These are phyloP conservation scores for Hibiscus mutabilis DNA, from an alignment of 345 rosid genomes.

Conservation along the genomic window DNA sequence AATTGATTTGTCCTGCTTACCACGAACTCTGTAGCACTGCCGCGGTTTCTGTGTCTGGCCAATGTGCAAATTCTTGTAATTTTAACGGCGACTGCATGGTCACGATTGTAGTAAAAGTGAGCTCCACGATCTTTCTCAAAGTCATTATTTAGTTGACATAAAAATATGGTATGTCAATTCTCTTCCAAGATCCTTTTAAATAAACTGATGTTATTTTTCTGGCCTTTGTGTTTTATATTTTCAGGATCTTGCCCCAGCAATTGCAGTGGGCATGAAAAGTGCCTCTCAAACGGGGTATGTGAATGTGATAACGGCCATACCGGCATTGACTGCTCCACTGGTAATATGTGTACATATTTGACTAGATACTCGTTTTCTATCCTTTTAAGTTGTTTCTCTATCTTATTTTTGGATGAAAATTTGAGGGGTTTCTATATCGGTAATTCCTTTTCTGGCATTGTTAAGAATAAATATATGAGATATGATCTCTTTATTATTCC, in stretches of 20 bases:
- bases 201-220: background rate
- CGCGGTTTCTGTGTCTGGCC: constrained; percentile 53
- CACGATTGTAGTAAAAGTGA: constrained; percentile 84
- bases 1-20: constrained; percentile 81
- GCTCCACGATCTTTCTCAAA: constrained; percentile 20
- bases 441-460: background rate
- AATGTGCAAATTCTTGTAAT: constrained; percentile 74
- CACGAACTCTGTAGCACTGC: constrained; percentile 76
- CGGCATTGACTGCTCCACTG: constrained; percentile 95
- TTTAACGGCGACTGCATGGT: constrained; percentile 94
- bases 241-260: constrained; percentile 84
- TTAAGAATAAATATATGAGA: background rate
- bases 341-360: constrained; percentile 26
- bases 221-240: background rate
- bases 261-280: constrained; percentile 74
- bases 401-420: background rate
- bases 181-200: background rate
- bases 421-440: background rate
- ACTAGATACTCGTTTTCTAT: background rate
- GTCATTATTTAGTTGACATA: background rate
- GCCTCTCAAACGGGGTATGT: constrained; percentile 71
- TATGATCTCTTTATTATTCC: background rate
- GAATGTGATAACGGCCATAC: constrained; percentile 67
- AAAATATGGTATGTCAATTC: background rate
- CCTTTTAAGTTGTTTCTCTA: background rate